Evolutionary conservation across 2,329 filamentous ascomycete species (phyloP).

Genomic region (Sclerotinia minor): DNA sequence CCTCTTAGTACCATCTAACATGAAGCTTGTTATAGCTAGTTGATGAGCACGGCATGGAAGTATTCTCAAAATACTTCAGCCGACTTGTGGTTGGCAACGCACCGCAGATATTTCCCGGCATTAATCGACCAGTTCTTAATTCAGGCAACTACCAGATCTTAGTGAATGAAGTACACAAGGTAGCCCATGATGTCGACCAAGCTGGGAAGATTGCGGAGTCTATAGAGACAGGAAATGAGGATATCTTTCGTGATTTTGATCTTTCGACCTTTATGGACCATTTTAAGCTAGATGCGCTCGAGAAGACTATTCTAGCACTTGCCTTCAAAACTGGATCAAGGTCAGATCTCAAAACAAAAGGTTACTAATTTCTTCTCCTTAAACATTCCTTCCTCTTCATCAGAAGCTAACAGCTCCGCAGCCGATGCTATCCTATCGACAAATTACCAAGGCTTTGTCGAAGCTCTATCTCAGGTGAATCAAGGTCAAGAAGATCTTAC

Average conservation of each 20-base stretch:
- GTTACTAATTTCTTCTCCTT: conserved; percentile 49
- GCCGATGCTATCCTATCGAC: conserved; percentile 87
- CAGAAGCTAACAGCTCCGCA: conserved; percentile 44
- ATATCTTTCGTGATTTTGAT: conserved; percentile 94
- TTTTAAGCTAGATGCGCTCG: conserved; percentile 86
- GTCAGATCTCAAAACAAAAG: conserved; percentile 83
- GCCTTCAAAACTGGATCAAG: conserved; percentile 84
- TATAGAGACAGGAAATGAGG: conserved; percentile 85
- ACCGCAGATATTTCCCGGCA: conserved; percentile 81
- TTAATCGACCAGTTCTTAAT: conserved; percentile 70
- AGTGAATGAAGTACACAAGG: conserved; percentile 80
- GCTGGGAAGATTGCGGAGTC: conserved; percentile 90
- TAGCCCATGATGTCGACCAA: conserved; percentile 77
- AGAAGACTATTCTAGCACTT: conserved; percentile 83
- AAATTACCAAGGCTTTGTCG: conserved; percentile 74
- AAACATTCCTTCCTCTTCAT: conserved; percentile 20
- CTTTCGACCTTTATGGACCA: conserved; percentile 94
- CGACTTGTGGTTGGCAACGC: conserved; percentile 91
- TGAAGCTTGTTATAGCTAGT: conserved; percentile 63
- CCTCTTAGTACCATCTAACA: conserved; percentile 22
- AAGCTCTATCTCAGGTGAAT: conserved; percentile 68
- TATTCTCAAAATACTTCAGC: conserved; percentile 93
- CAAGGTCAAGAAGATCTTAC: conserved; percentile 66
- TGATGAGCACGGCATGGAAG: conserved; percentile 98
- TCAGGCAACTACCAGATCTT: conserved; percentile 83